These are phyloP conservation scores for Gigaspora rosea DNA, from an alignment of 192 early-diverging fungal species.

Conservation along the genomic window DNA sequence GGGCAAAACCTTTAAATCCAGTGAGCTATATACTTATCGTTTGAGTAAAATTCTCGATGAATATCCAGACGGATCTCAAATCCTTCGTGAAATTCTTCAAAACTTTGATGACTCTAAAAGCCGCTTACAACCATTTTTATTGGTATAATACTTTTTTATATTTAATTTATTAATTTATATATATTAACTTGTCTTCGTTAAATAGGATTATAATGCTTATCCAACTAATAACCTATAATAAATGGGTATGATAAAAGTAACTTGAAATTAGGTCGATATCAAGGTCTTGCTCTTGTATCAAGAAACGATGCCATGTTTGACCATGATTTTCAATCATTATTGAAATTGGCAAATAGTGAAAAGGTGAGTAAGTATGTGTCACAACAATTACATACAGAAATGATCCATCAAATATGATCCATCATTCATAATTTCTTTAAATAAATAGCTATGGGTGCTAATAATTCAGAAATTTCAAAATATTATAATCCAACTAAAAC, in stretches of 20 bases:
- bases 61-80: constrained; percentile 48
- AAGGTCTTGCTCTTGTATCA: constrained; percentile 30
- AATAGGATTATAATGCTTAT: not conserved
- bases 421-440: too few species aligned
- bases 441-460: constrained; percentile 18
- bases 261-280: constrained; percentile 21
- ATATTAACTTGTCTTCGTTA: too few species aligned
- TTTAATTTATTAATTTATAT: too few species aligned
- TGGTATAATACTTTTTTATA: not conserved
- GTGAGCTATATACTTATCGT: constrained; percentile 35
- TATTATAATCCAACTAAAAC: constrained; percentile 32
- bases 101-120: constrained; percentile 36
- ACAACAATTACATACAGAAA: too few species aligned
- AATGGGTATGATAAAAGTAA: not conserved
- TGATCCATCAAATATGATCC: too few species aligned
- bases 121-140: not conserved
- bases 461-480: constrained; percentile 30
- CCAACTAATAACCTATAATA: not conserved
- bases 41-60: constrained; percentile 41
- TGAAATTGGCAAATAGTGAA: constrained; percentile 28
- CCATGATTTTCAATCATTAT: constrained; percentile 17
- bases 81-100: constrained; percentile 46
- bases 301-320: constrained; percentile 35
- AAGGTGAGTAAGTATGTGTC: not conserved
- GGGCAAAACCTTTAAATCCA: not conserved